phyloP scores from a whole-genome alignment of 768 basidiomycete genomes.

The Kwoniella sp. region DNA sequence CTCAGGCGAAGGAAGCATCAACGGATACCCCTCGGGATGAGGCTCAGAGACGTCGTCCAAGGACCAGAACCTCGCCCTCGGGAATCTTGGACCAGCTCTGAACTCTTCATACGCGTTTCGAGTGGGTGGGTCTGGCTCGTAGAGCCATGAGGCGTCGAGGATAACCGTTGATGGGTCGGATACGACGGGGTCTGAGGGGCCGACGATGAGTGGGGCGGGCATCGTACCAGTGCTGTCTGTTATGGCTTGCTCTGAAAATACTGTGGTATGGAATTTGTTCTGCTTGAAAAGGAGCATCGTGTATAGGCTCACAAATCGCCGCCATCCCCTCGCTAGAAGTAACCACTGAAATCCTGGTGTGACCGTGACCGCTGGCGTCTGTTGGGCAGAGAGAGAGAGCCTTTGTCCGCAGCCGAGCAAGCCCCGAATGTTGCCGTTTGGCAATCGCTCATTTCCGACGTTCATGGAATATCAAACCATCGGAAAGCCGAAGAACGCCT shows the following conservation, averaged over 20 bases:
- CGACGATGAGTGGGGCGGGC: constrained; percentile 10
- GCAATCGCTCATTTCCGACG: too few relatives aligned
- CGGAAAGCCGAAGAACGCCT: constrained; percentile 8
- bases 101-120: constrained; percentile 72
- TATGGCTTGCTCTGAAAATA: too few relatives aligned
- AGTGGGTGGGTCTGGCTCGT: constrained; percentile 78
- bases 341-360: too few relatives aligned
- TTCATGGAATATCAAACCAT: neutral
- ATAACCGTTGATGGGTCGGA: constrained; percentile 53
- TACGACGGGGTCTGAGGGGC: constrained; percentile 9
- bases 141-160: constrained; percentile 77
- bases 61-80: constrained; percentile 72
- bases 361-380: too few relatives aligned
- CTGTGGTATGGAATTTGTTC: too few relatives aligned
- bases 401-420: too few relatives aligned
- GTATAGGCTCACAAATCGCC: too few relatives aligned
- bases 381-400: too few relatives aligned
- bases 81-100: constrained; percentile 65
- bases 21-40: constrained; percentile 77
- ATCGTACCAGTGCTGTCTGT: neutral
- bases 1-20: constrained; percentile 83
- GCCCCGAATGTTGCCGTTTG: too few relatives aligned
- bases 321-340: too few relatives aligned
- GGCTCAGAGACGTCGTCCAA: constrained; percentile 68
- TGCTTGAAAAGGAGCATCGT: too few relatives aligned